Base-by-base conservation (phyloP, 108 stramenopile species). In the Hondaea fermentalgiana region DNA sequence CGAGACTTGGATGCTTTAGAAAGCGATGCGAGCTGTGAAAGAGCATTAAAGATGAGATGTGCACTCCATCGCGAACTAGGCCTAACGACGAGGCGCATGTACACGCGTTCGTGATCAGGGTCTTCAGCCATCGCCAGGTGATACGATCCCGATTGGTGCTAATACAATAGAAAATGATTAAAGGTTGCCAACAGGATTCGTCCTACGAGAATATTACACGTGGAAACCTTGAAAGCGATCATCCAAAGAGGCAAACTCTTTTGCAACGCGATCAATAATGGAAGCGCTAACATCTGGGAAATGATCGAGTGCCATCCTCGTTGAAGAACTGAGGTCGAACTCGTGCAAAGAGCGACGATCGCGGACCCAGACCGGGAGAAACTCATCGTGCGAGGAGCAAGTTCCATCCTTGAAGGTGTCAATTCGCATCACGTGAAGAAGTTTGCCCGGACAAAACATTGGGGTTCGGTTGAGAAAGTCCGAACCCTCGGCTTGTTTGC, bases 381-480 rank as follows among this genome's bases (percentile, higher is more conserved):
- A 83, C 49, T 53, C 76, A 23, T 83, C 76, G 28, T 53, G 45
- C 19, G 76, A 83, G 28, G 76, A 83, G 76, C 76, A 83, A 17
- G 16, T 12, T 0, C 51, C 76, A 16, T 53, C 76, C 49, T 35
- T 12, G 6, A 83, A 10, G 1, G 76, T 83, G 45, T 83, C 76
- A 23, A 53, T 83, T 6, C 76, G 45, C 76, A 83, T 83, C 2
- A 83, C 28, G 76, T 83, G 76, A 17, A 83, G 51, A 0, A 83
- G 76, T 23, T 53, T 47, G 2, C 76, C 76, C 0, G 76, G 76
- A 25, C 49, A 47, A 23, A 53, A 83, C 76, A 83, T 83, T 6
- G 76, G 76, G 14, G 76, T 83, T 47, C 76, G 76, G 28, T 53
- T 83, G 49, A 83, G 51, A 83, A 83, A 83, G 76, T 83, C 76